Percentiles rank a stretch among this genome's conserved stretches.
phyloP scores from a whole-genome alignment of 257 asterid genomes.

The Cynanchum wilfordii region DNA sequence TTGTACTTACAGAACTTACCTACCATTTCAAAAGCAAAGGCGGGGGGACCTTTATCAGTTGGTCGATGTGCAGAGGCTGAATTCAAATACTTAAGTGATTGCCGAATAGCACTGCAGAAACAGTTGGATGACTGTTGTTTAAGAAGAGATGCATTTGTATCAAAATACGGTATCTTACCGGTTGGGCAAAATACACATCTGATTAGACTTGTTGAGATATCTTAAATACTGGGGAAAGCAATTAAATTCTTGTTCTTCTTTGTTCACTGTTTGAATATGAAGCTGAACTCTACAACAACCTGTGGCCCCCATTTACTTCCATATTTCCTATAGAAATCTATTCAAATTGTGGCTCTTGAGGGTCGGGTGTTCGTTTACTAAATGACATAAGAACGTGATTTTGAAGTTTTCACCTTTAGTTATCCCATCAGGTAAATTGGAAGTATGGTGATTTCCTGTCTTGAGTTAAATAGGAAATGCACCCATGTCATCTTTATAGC shows the following conservation, averaged over 20 bases:
- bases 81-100: conserved; percentile 13
- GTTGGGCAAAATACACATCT: background rate
- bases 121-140: background rate
- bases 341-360: background rate
- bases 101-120: background rate
- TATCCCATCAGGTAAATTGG: background rate
- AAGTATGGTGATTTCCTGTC: background rate
- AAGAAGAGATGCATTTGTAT: background rate
- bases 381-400: background rate
- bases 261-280: background rate
- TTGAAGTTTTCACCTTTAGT: background rate
- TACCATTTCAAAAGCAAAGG: conserved; percentile 73
- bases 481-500: conserved; percentile 28
- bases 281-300: background rate
- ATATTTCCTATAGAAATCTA: background rate
- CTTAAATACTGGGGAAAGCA: background rate
- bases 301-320: background rate
- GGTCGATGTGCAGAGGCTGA: conserved; percentile 66
- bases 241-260: background rate
- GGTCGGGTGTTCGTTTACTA: background rate
- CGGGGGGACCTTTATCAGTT: conserved; percentile 86
- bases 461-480: conserved; percentile 10
- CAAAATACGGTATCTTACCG: background rate
- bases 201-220: background rate
- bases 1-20: conserved; percentile 46